These are phyloP conservation scores for Prunus davidiana DNA, from an alignment of 306 rosid species.

Conservation along the genomic window DNA sequence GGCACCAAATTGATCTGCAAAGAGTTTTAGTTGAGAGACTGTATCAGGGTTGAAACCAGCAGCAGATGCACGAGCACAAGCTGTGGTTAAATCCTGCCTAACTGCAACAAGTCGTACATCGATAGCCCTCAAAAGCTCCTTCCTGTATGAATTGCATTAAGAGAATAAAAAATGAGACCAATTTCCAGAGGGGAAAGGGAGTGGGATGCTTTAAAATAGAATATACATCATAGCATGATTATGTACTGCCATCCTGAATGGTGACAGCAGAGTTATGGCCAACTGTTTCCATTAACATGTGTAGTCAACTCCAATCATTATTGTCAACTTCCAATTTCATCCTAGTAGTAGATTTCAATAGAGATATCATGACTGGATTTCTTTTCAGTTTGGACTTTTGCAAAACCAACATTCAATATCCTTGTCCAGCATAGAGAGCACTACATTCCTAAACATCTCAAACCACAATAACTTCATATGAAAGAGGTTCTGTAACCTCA, in stretches of 20 bases:
- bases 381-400: neutral
- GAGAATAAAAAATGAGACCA: neutral
- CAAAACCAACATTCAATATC: neutral
- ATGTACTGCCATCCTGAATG: neutral
- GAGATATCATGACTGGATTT: neutral
- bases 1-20: slow-evolving; percentile 78
- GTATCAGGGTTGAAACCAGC: slow-evolving; percentile 73
- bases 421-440: neutral
- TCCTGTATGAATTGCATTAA: slow-evolving; percentile 44
- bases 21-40: slow-evolving; percentile 67
- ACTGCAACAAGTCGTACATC: slow-evolving; percentile 84
- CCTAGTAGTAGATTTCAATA: neutral
- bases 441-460: neutral
- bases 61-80: slow-evolving; percentile 79
- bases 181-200: neutral
- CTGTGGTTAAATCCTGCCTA: slow-evolving; percentile 72
- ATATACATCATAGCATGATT: neutral
- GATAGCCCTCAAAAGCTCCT: slow-evolving; percentile 89
- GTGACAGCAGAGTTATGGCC: neutral
- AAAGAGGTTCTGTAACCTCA: neutral
- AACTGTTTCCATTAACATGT: neutral
- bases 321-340: neutral
- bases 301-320: neutral
- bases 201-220: neutral
- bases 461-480: neutral